phyloP scores from a whole-genome alignment of 768 basidiomycete genomes.

The Boletus reticulatus region DNA sequence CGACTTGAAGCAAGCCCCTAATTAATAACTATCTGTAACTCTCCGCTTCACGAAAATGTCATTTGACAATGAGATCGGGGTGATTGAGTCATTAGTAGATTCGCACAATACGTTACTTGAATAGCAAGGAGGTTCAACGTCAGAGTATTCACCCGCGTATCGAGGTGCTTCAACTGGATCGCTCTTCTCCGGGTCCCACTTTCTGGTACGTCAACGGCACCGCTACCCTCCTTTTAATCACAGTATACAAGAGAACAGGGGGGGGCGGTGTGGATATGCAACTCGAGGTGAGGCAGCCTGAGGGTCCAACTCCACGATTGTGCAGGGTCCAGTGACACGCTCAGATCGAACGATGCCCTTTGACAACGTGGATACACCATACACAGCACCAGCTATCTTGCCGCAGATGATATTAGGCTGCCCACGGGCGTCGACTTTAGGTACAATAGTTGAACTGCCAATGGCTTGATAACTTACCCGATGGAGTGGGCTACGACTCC shows the following conservation, averaged over 20 bases:
- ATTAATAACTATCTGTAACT: too few species aligned
- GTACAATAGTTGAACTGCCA: constrained; percentile 2
- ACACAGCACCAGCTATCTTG: constrained; percentile 6
- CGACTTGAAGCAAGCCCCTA: too few species aligned
- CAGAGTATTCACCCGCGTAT: neutral
- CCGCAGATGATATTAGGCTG: neutral
- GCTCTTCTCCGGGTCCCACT: neutral
- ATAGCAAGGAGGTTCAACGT: neutral
- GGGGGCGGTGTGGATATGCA: constrained; percentile 1
- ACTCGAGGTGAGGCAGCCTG: constrained; percentile 1
- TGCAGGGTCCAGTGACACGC: constrained; percentile 22
- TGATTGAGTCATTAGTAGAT: too few species aligned
- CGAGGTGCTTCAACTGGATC: neutral
- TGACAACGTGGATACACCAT: constrained; percentile 9
- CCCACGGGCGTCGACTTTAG: constrained; percentile 1
- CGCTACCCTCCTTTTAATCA: neutral
- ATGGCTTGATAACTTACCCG: constrained; percentile 1
- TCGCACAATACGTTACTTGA: neutral
- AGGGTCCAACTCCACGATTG: neutral
- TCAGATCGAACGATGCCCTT: constrained; percentile 16
- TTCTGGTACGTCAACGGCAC: constrained; percentile 6
- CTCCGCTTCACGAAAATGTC: neutral
- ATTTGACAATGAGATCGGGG: neutral
- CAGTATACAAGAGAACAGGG: neutral
- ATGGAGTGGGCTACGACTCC: neutral